A percentile compares a stretch with the other conserved stretches of the same genome.
phyloP scores from a whole-genome alignment of 768 basidiomycete species.

The Cystofilobasidium macerans region DNA sequence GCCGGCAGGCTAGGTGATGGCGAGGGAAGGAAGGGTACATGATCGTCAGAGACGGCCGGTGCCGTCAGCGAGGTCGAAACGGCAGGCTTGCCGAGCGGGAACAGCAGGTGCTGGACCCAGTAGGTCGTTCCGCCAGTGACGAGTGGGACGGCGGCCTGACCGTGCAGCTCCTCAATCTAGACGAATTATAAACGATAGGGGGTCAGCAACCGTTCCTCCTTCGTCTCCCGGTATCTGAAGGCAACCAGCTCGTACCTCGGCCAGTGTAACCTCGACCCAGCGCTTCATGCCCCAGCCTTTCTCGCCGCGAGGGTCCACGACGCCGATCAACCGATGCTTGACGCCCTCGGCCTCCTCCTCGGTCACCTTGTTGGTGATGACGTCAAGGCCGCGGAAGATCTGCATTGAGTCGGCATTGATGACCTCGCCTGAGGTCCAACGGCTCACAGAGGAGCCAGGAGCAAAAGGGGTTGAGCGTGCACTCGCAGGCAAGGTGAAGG shows the following conservation, averaged over 20 bases:
- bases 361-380: slow-evolving; percentile 89
- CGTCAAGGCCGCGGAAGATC: slow-evolving; percentile 77
- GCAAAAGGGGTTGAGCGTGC: too few relatives aligned
- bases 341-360: slow-evolving; percentile 63
- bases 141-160: slow-evolving; percentile 59
- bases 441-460: too few relatives aligned
- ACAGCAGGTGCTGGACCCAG: slow-evolving; percentile 92
- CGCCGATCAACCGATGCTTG: slow-evolving; percentile 78
- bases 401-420: slow-evolving; percentile 99
- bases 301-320: slow-evolving; percentile 70
- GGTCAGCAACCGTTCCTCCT: too few relatives aligned
- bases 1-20: slow-evolving; percentile 8
- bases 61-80: slow-evolving; percentile 1
- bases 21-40: slow-evolving; percentile 21
- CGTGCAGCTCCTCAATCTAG: slow-evolving; percentile 27
- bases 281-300: slow-evolving; percentile 37
- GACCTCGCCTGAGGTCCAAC: slow-evolving; percentile 43
- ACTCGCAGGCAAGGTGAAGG: slow-evolving; percentile 18
- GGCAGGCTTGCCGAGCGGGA: slow-evolving; percentile 44
- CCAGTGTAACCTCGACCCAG: slow-evolving; percentile 74
- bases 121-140: slow-evolving; percentile 93
- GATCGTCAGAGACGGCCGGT: background rate
- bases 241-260: slow-evolving; percentile 60
- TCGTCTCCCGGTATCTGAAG: too few relatives aligned
- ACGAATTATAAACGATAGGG: background rate